Base-by-base conservation (phyloP, 2,329 filamentous ascomycete genomes). In the Knufia fluminis region DNA sequence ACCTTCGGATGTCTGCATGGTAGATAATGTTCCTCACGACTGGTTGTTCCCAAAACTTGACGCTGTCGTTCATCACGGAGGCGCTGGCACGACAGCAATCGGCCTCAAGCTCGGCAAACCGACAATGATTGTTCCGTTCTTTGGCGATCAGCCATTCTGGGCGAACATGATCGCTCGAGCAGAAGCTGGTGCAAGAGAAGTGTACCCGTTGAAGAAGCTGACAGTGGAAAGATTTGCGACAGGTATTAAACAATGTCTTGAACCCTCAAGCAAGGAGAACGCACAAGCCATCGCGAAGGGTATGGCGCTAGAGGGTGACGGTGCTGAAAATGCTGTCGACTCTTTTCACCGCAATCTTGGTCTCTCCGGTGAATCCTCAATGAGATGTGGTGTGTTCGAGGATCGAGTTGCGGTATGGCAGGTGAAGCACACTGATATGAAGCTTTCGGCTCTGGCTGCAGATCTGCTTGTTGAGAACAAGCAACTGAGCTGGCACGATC, bases 321-420 rank as follows among this genome's bases (percentile, higher is more conserved):
- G 69, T 2, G 65, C 67, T 2, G 57, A 63, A 20, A 65, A 65
- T 39, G 69, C 68, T 0, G 68, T 69, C 1, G 57, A 65, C 26
- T 67, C 64, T 3, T 72, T 73, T 54, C 67, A 73, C 52, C 55
- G 62, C 4, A 57, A 64, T 17, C 54, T 72, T 12, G 63, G 64
- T 2, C 50, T 64, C 4, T 56, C 54, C 10, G 58, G 61, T 2
- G 46, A 61, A 22, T 49, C 65, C n/a, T 58, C 59, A 3, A 58
- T 70, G 55, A 57, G 59, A 1, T 71, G 68, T 54, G 60, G 63
- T 12, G 52, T 70, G 20, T 55, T 68, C 2, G 59, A 61, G 2
- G 73, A 78, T 22, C 66, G 67, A 2, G 69, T 73, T 2, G 77
- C 78, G 0, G 68, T 70, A 0, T 80, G 77, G 78, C 62, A 66